phyloP scores from a whole-genome alignment of 345 rosid genomes.

The Noccaea caerulescens region DNA sequence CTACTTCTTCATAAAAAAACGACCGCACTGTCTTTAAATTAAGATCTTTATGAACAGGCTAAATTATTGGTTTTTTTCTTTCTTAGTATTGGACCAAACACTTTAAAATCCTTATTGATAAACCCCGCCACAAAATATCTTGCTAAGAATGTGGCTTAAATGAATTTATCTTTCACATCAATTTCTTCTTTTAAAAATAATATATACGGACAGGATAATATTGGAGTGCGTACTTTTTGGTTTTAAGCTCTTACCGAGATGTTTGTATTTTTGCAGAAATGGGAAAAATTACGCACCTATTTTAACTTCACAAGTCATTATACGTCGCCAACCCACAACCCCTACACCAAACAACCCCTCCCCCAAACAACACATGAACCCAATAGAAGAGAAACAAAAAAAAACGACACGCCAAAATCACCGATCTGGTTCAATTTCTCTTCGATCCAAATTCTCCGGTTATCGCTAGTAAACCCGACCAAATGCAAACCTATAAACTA shows the following conservation, averaged over 20 bases:
- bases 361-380: neutral
- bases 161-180: neutral
- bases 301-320: neutral
- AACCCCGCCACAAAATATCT: conserved; percentile 9
- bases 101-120: neutral
- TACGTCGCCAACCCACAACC: neutral
- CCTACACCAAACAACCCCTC: neutral
- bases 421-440: conserved; percentile 15
- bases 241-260: neutral
- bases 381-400: conserved; percentile 6
- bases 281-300: neutral
- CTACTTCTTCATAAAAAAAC: neutral
- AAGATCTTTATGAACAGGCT: neutral
- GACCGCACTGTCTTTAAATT: conserved; percentile 1
- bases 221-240: neutral
- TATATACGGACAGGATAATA: neutral
- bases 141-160: neutral
- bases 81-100: neutral
- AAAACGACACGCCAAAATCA: conserved; percentile 21
- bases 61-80: neutral
- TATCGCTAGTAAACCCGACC: conserved; percentile 1
- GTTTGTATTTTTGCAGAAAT: conserved; percentile 13
- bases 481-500: conserved; percentile 17
- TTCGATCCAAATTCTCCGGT: neutral
- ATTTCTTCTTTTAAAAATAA: neutral